phyloP scores from a whole-genome alignment of 441 rosid species.

The Flueggea neowawraea region DNA sequence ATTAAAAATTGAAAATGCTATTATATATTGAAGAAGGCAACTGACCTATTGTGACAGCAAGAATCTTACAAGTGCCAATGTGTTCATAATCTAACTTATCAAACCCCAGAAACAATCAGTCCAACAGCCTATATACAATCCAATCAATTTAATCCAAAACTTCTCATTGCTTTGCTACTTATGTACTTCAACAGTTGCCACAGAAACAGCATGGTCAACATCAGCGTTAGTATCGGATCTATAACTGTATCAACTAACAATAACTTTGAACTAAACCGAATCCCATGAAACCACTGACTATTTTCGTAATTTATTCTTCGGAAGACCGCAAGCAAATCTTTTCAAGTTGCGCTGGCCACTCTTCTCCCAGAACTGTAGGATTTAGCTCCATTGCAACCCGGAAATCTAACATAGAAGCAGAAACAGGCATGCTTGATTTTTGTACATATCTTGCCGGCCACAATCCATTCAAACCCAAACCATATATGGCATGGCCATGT shows the following conservation, averaged over 20 bases:
- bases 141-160: conserved; percentile 21
- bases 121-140: conserved; percentile 31
- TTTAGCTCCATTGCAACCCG: conserved; percentile 60
- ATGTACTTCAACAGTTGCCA: conserved; percentile 9
- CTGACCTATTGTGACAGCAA: conserved; percentile 18
- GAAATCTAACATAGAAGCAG: conserved; percentile 47
- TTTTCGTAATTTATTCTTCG: conserved; percentile 18
- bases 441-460: conserved; percentile 16
- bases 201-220: neutral
- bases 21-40: conserved; percentile 1
- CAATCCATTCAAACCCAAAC: conserved; percentile 12
- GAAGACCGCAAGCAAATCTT: conserved; percentile 30
- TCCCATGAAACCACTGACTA: conserved; percentile 6
- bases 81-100: conserved; percentile 15
- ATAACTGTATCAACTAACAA: conserved; percentile 13
- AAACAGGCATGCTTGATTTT: conserved; percentile 10
- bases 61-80: conserved; percentile 17
- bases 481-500: neutral
- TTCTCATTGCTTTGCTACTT: conserved; percentile 18
- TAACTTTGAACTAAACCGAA: conserved; percentile 1
- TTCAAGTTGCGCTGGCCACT: conserved; percentile 73
- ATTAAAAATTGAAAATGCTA: no score
- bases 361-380: conserved; percentile 69
- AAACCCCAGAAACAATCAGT: conserved; percentile 17
- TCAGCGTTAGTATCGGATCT: conserved; percentile 18